Evolutionary conservation across 495 filamentous ascomycete species (phyloP).

Genomic region (Polyplosphaeria fusca): DNA sequence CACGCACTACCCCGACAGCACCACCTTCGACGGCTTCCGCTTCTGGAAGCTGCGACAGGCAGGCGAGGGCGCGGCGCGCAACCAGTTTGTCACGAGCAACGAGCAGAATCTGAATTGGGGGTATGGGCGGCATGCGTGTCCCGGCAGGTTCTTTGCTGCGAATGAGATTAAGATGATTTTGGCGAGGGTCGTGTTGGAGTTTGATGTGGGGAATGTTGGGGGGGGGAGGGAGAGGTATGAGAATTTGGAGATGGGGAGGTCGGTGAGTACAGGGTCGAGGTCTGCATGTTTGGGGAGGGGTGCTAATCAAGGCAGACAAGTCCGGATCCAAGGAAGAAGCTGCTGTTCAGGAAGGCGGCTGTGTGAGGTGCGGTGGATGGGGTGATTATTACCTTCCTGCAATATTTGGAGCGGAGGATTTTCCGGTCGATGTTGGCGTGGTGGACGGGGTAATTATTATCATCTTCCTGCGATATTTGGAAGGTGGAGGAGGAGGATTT

Average conservation of each 20-base stretch:
- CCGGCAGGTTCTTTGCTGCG: slow-evolving; percentile 26
- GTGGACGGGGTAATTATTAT: not conserved
- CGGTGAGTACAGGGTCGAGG: not conserved
- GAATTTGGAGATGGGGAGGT: not conserved
- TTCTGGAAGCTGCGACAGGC: slow-evolving; percentile 19
- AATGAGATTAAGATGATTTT: slow-evolving; percentile 33
- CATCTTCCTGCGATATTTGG: not conserved
- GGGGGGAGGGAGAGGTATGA: slow-evolving; percentile 11
- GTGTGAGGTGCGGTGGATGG: slow-evolving; percentile 7
- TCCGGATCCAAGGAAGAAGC: slow-evolving; percentile 21
- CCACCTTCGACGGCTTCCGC: slow-evolving; percentile 27
- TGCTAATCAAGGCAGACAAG: not conserved
- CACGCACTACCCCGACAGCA: slow-evolving; percentile 18
- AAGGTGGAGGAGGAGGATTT: not conserved
- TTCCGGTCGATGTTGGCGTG: not conserved
- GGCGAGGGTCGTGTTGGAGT: slow-evolving; percentile 12
- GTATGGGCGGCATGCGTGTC: slow-evolving; percentile 26
- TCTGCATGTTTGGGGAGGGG: not conserved
- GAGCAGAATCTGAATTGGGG: slow-evolving; percentile 20
- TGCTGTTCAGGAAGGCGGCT: slow-evolving; percentile 20
- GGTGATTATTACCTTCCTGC: too few species aligned
- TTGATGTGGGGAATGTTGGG: slow-evolving; percentile 23
- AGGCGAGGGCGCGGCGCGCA: slow-evolving; percentile 2
- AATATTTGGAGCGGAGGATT: not conserved
- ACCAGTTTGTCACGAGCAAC: slow-evolving; percentile 26